Conservation (phyloP, 1,284 basidiomycete genomes). For the Porodaedalea pini region DNA sequence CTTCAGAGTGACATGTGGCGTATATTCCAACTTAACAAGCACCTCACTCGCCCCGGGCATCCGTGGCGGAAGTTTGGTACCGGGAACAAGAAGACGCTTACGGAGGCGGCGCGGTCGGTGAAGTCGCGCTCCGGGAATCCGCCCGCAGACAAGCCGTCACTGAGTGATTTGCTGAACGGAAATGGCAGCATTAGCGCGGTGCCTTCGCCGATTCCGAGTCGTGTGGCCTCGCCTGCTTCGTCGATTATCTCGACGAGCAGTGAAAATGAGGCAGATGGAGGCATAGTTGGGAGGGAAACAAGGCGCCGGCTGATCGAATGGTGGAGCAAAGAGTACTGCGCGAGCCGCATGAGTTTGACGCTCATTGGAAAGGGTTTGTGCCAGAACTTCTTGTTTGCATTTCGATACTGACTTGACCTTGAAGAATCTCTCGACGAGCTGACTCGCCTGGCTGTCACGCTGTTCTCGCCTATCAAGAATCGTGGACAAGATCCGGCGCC, state of each 20-base stretch:
- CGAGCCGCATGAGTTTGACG: constrained; percentile 90
- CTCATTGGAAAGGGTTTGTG: constrained; percentile 81
- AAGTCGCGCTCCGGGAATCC: constrained; percentile 37
- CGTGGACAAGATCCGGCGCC: constrained; percentile 62
- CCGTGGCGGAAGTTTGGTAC: constrained; percentile 94
- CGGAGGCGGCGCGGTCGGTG: constrained; percentile 55
- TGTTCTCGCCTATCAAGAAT: constrained; percentile 80
- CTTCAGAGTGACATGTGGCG: constrained; percentile 94
- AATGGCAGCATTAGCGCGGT: constrained; percentile 27
- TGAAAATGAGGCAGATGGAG: constrained; percentile 69
- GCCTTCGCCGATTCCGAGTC: constrained; percentile 49
- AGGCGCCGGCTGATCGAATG: constrained; percentile 91
- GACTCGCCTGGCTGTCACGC: constrained; percentile 60
- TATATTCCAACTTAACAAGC: constrained; percentile 95
- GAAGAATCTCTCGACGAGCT: constrained; percentile 81
- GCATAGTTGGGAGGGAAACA: constrained; percentile 79
- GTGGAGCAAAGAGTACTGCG: constrained; percentile 93
- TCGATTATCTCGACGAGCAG: constrained; percentile 50
- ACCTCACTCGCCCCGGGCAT: constrained; percentile 77
- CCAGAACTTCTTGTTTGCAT: constrained; percentile 1
- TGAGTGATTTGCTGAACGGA: constrained; percentile 11
- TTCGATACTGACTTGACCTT: constrained; percentile 1
- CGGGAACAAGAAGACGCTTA: constrained; percentile 84
- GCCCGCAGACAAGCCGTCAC: constrained; percentile 21
- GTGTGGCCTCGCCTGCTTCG: constrained; percentile 59